These are phyloP conservation scores for Dipodascus geniculatus DNA, from an alignment of 805 yeast species.

Conservation along the genomic window DNA sequence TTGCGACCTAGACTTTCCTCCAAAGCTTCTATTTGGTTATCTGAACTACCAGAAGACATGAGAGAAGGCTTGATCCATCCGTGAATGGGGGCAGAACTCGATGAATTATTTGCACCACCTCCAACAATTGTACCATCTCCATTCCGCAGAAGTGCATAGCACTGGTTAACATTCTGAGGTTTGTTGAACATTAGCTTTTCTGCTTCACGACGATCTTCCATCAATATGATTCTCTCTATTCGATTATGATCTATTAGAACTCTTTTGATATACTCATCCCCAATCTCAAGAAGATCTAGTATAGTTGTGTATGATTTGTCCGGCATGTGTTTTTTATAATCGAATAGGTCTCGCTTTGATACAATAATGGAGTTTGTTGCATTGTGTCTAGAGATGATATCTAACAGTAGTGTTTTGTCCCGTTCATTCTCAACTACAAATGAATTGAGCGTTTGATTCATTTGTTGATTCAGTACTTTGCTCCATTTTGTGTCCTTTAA, in stretches of 20 bases:
- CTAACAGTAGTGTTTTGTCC: slow-evolving; percentile 36
- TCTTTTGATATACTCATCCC: slow-evolving; percentile 42
- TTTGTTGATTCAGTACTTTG: slow-evolving; percentile 43
- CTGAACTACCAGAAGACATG: slow-evolving; percentile 9
- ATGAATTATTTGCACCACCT: slow-evolving; percentile 42
- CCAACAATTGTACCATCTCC: slow-evolving; percentile 30
- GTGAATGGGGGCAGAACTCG: slow-evolving; percentile 26
- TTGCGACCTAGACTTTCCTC: background rate
- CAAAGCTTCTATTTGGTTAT: background rate
- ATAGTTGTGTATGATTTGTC: slow-evolving; percentile 33
- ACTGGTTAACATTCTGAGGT: slow-evolving; percentile 31
- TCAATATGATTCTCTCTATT: slow-evolving; percentile 48
- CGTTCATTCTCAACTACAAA: slow-evolving; percentile 55
- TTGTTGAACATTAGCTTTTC: slow-evolving; percentile 30
- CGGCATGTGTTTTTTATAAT: slow-evolving; percentile 38
- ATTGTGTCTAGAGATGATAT: slow-evolving; percentile 9
- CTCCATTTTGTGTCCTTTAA: slow-evolving; percentile 51
- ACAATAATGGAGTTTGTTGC: slow-evolving; percentile 31
- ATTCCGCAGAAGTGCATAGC: slow-evolving; percentile 32
- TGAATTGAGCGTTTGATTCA: slow-evolving; percentile 41
- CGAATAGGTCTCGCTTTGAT: slow-evolving; percentile 46
- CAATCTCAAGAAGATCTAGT: slow-evolving; percentile 48
- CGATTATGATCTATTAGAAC: slow-evolving; percentile 45
- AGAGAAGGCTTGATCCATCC: slow-evolving; percentile 15
- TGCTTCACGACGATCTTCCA: slow-evolving; percentile 41